These are phyloP conservation scores for Phlegmacium glaucopus DNA, from an alignment of 768 basidiomycete species.

Conservation along the genomic window DNA sequence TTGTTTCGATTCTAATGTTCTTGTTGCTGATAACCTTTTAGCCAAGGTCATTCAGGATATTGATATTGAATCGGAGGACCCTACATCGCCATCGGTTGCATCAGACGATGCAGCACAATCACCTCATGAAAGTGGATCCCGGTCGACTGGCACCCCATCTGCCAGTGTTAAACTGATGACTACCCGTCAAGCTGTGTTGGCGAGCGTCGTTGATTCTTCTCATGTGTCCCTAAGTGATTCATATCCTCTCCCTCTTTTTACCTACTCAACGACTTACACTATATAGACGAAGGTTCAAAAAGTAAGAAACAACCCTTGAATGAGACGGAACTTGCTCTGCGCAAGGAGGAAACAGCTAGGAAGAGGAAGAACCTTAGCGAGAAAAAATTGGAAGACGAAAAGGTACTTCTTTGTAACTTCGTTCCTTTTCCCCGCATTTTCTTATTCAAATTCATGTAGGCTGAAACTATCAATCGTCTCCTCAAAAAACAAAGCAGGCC, in stretches of 20 bases:
- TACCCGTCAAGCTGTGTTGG: conserved; percentile 67
- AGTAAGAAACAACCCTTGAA: conserved; percentile 67
- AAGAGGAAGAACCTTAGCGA: conserved; percentile 77
- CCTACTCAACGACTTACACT: background rate
- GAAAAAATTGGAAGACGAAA: conserved; percentile 77
- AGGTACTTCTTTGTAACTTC: conserved; percentile 45
- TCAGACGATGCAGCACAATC: conserved; percentile 21
- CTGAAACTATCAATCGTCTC: conserved; percentile 82
- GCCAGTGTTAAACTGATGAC: conserved; percentile 37
- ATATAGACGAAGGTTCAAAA: conserved; percentile 23
- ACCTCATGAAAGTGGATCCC: conserved; percentile 19
- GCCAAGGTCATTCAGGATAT: conserved; percentile 22
- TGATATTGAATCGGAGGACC: conserved; percentile 38
- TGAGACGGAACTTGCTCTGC: conserved; percentile 68
- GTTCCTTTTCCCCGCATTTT: background rate
- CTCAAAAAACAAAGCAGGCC: conserved; percentile 81
- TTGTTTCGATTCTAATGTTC: no score
- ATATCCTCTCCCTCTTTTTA: background rate
- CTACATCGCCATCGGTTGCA: conserved; percentile 19
- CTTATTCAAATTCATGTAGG: conserved; percentile 36
- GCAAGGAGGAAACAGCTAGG: conserved; percentile 78
- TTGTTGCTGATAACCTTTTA: conserved; percentile 1
- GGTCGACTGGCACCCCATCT: conserved; percentile 25
- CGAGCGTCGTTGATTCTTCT: conserved; percentile 62
- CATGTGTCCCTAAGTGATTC: conserved; percentile 61